A percentile compares a stretch with the other conserved stretches of the same genome.
These are phyloP conservation scores for Elasticomyces elasticus DNA, from an alignment of 495 filamentous ascomycete species.

Conservation along the genomic window DNA sequence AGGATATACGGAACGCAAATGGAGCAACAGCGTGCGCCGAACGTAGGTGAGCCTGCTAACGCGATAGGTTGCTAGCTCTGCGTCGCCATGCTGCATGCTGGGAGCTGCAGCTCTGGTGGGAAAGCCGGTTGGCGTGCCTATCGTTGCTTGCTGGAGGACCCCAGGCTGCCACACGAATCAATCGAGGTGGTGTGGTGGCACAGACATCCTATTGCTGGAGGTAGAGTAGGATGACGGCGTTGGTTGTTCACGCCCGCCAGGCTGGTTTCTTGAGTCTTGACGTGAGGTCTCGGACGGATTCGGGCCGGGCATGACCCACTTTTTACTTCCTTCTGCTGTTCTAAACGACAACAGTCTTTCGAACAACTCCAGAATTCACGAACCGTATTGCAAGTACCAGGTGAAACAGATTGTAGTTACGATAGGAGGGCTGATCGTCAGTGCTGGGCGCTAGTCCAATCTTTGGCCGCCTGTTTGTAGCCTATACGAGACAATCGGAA, in stretches of 20 bases:
- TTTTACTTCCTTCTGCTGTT: no score
- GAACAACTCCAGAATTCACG: no score
- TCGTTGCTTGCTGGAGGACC: neutral
- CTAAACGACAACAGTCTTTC: no score
- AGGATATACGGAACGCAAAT: constrained; percentile 11
- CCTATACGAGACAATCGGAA: neutral
- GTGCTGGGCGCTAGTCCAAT: no score
- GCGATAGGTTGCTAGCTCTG: constrained; percentile 7
- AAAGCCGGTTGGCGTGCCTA: constrained; percentile 1
- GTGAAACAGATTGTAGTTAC: no score
- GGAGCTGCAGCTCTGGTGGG: constrained; percentile 11
- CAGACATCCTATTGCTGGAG: neutral
- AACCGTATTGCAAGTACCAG: no score
- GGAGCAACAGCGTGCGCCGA: neutral
- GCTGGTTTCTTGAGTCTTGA: neutral
- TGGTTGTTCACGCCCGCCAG: neutral
- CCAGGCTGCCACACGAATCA: neutral
- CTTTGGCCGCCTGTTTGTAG: neutral
- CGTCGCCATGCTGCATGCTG: neutral
- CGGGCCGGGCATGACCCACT: neutral
- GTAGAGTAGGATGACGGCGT: constrained; percentile 1
- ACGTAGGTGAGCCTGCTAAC: constrained; percentile 7
- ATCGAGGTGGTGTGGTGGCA: constrained; percentile 4
- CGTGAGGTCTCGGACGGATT: neutral
- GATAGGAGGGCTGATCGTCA: no score